Evolutionary conservation across 176 grass and related monocot species (phyloP).

Genomic region (Musa schizocarpa): DNA sequence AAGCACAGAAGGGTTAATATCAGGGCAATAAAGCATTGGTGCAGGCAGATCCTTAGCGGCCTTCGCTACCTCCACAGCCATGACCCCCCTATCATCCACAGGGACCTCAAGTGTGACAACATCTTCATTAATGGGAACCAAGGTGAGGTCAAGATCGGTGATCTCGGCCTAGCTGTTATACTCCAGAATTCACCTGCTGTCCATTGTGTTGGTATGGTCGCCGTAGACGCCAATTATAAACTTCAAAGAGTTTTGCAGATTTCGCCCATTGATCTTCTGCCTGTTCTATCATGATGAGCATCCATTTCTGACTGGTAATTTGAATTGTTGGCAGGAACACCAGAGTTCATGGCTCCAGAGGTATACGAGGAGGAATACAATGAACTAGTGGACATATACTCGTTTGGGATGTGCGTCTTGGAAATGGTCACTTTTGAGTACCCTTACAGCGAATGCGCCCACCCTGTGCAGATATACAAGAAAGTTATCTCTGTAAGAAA

Average conservation of each 20-base stretch:
- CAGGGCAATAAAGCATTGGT: constrained; percentile 30
- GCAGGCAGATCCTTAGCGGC: constrained; percentile 25
- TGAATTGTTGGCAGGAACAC: constrained; percentile 16
- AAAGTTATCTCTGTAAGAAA: constrained; percentile 25
- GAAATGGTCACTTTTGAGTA: constrained; percentile 33
- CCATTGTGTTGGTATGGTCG: constrained; percentile 16
- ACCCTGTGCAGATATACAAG: constrained; percentile 32
- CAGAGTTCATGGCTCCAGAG: constrained; percentile 33
- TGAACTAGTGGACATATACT: constrained; percentile 36
- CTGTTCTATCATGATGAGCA: no score
- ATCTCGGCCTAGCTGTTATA: constrained; percentile 29
- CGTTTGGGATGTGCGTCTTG: constrained; percentile 30
- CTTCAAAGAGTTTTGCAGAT: not conserved
- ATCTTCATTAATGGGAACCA: constrained; percentile 30
- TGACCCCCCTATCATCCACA: constrained; percentile 30
- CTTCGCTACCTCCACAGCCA: constrained; percentile 28
- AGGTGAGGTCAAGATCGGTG: constrained; percentile 31
- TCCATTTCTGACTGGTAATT: no score
- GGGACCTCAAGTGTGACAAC: constrained; percentile 35
- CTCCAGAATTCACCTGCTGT: constrained; percentile 20
- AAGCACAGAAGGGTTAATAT: constrained; percentile 29
- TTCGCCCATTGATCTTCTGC: no score
- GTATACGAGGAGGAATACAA: constrained; percentile 30
- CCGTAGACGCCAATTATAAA: not conserved
- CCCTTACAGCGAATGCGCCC: constrained; percentile 31